Evolutionary conservation across 1,284 basidiomycete species (phyloP).

Genomic region (Wolfiporia cocos): DNA sequence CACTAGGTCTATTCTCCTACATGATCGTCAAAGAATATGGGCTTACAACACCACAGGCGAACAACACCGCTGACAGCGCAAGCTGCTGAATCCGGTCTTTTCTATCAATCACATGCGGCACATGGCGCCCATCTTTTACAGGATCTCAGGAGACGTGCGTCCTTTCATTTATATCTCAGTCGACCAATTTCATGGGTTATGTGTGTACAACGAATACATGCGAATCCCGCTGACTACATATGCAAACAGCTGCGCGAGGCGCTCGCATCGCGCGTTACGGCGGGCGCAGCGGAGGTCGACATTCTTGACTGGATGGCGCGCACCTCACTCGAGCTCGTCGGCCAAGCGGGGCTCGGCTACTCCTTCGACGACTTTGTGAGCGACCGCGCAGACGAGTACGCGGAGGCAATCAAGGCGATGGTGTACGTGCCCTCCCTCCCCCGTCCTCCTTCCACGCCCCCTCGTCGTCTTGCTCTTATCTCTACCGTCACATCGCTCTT

Average conservation of each 20-base stretch:
- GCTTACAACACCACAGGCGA: conserved; percentile 9
- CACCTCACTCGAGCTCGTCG: conserved; percentile 21
- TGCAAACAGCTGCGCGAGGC: conserved; percentile 10
- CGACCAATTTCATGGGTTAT: too few species aligned
- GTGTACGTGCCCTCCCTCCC: conserved; percentile 4
- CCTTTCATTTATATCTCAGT: too few species aligned
- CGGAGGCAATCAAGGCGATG: conserved; percentile 13
- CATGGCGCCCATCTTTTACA: conserved; percentile 11
- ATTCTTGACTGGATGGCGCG: conserved; percentile 18
- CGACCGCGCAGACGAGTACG: conserved; percentile 10
- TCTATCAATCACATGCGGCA: conserved; percentile 15
- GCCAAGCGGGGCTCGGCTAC: conserved; percentile 22
- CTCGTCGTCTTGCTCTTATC: neutral
- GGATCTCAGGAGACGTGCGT: conserved; percentile 17
- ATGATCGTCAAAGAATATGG: neutral
- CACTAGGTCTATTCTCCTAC: neutral
- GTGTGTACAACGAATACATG: too few species aligned
- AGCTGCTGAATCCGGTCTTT: conserved; percentile 24
- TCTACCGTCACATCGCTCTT: conserved; percentile 9
- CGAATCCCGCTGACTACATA: too few species aligned
- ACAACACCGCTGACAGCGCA: conserved; percentile 16
- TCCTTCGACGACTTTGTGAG: conserved; percentile 17
- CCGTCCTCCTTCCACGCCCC: neutral
- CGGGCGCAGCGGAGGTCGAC: conserved; percentile 14
- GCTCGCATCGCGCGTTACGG: conserved; percentile 4